Evolutionary conservation across 768 basidiomycete species (phyloP).

Genomic region (Harrya chromipes): DNA sequence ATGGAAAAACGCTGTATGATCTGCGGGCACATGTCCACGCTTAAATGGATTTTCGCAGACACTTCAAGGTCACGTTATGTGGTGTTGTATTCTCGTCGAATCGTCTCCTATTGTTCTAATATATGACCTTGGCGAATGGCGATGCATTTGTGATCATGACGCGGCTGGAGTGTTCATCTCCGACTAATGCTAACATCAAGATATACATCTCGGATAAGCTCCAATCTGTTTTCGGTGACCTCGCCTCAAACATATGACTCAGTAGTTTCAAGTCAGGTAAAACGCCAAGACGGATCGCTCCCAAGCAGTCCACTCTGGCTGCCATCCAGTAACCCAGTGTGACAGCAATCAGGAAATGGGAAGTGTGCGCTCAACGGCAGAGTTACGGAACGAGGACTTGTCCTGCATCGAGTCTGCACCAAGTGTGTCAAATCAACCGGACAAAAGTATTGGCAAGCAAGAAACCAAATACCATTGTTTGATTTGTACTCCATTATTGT

Average conservation of each 20-base stretch:
- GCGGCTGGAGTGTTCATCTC: background rate
- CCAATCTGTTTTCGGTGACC: constrained; percentile 1
- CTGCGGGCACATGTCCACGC: constrained; percentile 21
- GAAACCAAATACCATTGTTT: constrained; percentile 62
- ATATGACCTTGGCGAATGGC: constrained; percentile 1
- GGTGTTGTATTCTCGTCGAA: constrained; percentile 11
- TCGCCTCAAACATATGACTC: constrained; percentile 1
- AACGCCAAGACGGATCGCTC: background rate
- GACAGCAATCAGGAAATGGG: constrained; percentile 13
- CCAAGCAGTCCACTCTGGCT: constrained; percentile 1
- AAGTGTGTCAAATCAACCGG: background rate
- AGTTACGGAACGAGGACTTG: constrained; percentile 79
- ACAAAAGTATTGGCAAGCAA: background rate
- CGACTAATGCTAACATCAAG: constrained; percentile 5
- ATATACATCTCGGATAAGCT: constrained; percentile 12
- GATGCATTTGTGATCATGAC: constrained; percentile 1
- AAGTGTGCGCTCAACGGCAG: constrained; percentile 48
- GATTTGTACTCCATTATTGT: constrained; percentile 95
- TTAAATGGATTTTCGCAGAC: constrained; percentile 2
- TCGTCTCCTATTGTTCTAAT: background rate
- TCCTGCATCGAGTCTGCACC: constrained; percentile 81
- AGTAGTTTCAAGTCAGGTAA: background rate
- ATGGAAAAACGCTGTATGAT: constrained; percentile 55
- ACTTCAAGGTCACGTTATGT: background rate
- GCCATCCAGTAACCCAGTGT: background rate